Evolutionary conservation across 1,139 yeast genomes (phyloP).

Genomic region (Meyerozyma smithsonii): DNA sequence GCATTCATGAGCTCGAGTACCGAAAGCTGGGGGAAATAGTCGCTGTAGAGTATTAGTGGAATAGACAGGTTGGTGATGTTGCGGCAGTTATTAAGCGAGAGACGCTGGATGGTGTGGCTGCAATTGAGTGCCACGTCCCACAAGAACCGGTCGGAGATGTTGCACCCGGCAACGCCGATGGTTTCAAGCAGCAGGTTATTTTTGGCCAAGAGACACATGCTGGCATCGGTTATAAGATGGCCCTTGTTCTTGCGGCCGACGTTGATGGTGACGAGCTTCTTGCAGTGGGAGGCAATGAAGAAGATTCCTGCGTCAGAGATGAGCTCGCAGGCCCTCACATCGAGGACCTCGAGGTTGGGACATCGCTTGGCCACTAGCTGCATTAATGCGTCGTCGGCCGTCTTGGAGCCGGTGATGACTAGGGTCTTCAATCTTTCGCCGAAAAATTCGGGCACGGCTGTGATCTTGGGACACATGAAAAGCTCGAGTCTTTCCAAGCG

Average conservation of each 20-base stretch:
- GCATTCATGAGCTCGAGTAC: conserved; percentile 78
- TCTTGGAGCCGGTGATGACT: conserved; percentile 70
- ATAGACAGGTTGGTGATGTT: conserved; percentile 61
- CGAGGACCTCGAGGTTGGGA: conserved; percentile 60
- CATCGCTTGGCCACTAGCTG: conserved; percentile 48
- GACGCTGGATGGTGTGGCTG: conserved; percentile 53
- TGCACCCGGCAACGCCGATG: conserved; percentile 86
- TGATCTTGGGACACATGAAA: conserved; percentile 72
- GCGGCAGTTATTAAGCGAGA: conserved; percentile 76
- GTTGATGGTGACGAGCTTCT: conserved; percentile 52
- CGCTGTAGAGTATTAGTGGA: conserved; percentile 52
- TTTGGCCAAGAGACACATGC: conserved; percentile 54
- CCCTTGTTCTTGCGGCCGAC: conserved; percentile 78
- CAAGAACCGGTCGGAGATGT: conserved; percentile 65
- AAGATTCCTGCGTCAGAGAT: conserved; percentile 74
- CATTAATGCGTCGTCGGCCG: conserved; percentile 58
- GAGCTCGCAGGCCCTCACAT: conserved; percentile 79
- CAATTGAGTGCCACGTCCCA: conserved; percentile 74
- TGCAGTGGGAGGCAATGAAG: conserved; percentile 58
- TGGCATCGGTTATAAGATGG: conserved; percentile 63
- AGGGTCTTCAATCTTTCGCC: conserved; percentile 47
- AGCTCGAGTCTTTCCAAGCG: conserved; percentile 66
- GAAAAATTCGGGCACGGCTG: conserved; percentile 51
- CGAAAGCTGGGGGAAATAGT: conserved; percentile 54
- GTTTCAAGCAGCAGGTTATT: conserved; percentile 57